Base-by-base conservation (phyloP, 2,329 filamentous ascomycete genomes). In the Diplodia mutila region DNA sequence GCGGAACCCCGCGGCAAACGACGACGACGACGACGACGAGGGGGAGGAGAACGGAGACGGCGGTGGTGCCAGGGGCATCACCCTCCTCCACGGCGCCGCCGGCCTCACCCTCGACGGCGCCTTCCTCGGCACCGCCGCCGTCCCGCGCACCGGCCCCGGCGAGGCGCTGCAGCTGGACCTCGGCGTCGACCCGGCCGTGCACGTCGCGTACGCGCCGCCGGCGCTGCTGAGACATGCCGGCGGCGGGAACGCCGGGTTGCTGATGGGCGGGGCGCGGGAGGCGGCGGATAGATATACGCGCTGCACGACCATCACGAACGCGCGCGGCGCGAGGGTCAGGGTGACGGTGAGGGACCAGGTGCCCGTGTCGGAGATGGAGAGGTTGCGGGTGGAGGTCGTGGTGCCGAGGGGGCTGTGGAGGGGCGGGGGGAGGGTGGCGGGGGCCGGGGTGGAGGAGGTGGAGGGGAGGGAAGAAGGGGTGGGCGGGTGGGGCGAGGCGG, bases 71-170 rank as follows among this genome's bases (percentile, higher is more conserved):
- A 34, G 68, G 67, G 80, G 88, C 52, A 85, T 54, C 23, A 29
- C 86, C 0, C 79, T 90, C 7, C 82, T 89, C 23, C 79, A 80
- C 61, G 87, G 87, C 4, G 81, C 81, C 1, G 82, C 83, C 0
- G 86, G 87, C 5, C 79, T 90, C 8, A 89, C 86, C 0, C 83
- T 90, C n/a, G 88, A 90, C 73, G 86, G 86, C 3, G 82, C 82
- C 9, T 90, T 90, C 76, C 79, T 90, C 66, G 87, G 88, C 3
- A 85, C 85, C 66, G 83, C 3, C 84, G 1, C 74, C 0, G 78
- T 90, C 39, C 85, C 87, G 1, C 83, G 84, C 34, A 88, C 86
- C 73, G 84, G 82, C 54, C 78, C 86, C 0, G 85, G 86, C 46
- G 85, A 87, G 63, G 71, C 74, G 1, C 85, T 90, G 73, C 79